These are phyloP conservation scores for Leccinum subfulvum DNA, from an alignment of 1,284 basidiomycete genomes.

Conservation along the genomic window DNA sequence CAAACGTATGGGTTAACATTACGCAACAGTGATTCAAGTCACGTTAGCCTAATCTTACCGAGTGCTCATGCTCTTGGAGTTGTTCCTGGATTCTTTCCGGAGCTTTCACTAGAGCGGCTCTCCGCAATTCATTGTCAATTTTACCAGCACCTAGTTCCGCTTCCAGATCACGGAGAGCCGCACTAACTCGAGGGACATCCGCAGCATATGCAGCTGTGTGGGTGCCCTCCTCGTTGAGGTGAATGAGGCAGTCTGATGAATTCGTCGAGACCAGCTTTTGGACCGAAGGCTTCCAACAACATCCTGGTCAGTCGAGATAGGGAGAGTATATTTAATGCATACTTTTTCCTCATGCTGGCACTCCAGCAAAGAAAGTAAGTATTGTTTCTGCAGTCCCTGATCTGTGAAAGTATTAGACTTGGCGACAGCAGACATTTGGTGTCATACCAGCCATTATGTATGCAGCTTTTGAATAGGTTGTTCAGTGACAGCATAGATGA, in stretches of 20 bases:
- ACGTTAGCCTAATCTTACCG: constrained; percentile 37
- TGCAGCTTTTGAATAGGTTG: constrained; percentile 40
- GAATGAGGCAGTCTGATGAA: constrained; percentile 62
- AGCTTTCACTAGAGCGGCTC: constrained; percentile 42
- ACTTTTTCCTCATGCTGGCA: constrained; percentile 94
- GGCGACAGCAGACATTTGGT: constrained; percentile 4
- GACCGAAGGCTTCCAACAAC: constrained; percentile 69
- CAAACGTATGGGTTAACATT: constrained; percentile 8
- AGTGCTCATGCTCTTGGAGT: constrained; percentile 45
- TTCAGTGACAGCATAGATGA: constrained; percentile 6
- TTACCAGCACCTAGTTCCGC: constrained; percentile 46
- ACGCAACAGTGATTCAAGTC: not conserved
- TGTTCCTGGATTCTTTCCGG: constrained; percentile 43
- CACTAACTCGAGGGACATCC: constrained; percentile 44
- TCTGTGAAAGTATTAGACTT: constrained; percentile 43
- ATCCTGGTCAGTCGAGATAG: constrained; percentile 5
- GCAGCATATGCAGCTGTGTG: constrained; percentile 60
- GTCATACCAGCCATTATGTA: constrained; percentile 61
- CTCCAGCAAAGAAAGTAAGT: constrained; percentile 72
- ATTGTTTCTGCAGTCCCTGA: constrained; percentile 62
- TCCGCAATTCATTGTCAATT: constrained; percentile 45
- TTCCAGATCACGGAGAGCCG: constrained; percentile 46
- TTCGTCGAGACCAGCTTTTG: constrained; percentile 82
- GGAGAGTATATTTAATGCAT: constrained; percentile 6
- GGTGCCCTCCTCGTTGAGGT: constrained; percentile 61